phyloP scores from a whole-genome alignment of 1,284 basidiomycete species.

The Porodaedalea pini region DNA sequence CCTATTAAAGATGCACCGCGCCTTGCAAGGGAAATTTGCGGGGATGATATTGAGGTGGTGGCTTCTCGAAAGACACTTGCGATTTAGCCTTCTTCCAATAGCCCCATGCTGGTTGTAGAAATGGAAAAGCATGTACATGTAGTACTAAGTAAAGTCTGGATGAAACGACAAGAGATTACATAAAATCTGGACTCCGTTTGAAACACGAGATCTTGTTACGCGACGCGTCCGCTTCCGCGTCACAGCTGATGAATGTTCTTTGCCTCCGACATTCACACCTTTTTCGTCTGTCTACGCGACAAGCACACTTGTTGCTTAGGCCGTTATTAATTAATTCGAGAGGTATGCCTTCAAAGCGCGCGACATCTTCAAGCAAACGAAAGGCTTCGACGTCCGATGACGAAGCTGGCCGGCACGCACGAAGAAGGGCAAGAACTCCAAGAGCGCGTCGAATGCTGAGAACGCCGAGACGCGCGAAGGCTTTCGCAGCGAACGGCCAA shows the following conservation, averaged over 20 bases:
- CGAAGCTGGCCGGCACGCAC: neutral
- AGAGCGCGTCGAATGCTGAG: neutral
- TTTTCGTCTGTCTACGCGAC: neutral
- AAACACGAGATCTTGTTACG: neutral
- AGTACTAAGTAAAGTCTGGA: too few relatives aligned
- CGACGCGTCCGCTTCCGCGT: neutral
- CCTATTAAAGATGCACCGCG: neutral
- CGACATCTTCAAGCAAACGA: slow-evolving; percentile 12
- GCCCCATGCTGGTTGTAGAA: too few relatives aligned
- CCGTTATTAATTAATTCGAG: too few relatives aligned
- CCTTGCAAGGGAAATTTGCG: neutral
- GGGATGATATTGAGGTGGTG: neutral
- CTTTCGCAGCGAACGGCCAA: slow-evolving; percentile 41
- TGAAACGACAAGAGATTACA: too few relatives aligned
- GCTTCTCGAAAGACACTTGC: neutral
- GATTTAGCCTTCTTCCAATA: neutral
- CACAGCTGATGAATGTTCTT: neutral
- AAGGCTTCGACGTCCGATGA: slow-evolving; percentile 8
- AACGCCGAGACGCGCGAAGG: neutral
- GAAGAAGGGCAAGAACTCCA: slow-evolving; percentile 7
- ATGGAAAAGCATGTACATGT: too few relatives aligned
- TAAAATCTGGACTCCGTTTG: neutral
- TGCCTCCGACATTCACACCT: neutral
- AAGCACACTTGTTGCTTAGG: neutral
- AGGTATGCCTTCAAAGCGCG: slow-evolving; percentile 14